phyloP scores from a whole-genome alignment of 1,284 basidiomycete genomes.

The Fomitiporia mediterranea region DNA sequence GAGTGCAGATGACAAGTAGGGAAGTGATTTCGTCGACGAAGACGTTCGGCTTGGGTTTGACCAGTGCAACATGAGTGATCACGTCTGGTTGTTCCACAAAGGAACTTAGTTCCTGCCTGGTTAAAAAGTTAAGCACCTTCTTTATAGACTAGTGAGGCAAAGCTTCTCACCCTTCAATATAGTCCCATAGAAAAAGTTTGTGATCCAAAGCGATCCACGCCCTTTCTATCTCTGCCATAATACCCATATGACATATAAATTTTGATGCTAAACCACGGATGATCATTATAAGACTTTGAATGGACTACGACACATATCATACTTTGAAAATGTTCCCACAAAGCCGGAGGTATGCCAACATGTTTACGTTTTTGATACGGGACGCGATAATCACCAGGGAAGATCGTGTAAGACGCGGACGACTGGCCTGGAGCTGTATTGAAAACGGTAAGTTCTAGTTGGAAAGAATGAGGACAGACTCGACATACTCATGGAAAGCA shows the following conservation, averaged over 20 bases:
- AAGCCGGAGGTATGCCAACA: slow-evolving; percentile 73
- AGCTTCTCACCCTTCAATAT: slow-evolving; percentile 76
- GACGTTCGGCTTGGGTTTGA: slow-evolving; percentile 75
- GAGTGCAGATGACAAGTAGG: slow-evolving; percentile 89
- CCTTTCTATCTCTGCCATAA: slow-evolving; percentile 90
- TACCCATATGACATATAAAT: slow-evolving; percentile 58
- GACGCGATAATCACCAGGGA: slow-evolving; percentile 71
- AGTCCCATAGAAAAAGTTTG: slow-evolving; percentile 96
- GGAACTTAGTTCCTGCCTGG: slow-evolving; percentile 78
- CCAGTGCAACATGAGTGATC: slow-evolving; percentile 82
- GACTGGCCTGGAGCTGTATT: slow-evolving; percentile 53
- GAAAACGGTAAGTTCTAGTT: slow-evolving; percentile 16
- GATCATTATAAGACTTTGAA: slow-evolving; percentile 21
- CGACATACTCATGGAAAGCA: slow-evolving; percentile 49
- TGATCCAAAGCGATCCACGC: slow-evolving; percentile 97
- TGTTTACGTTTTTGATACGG: slow-evolving; percentile 79
- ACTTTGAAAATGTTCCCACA: slow-evolving; percentile 83
- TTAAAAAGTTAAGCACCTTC: slow-evolving; percentile 12
- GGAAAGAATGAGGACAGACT: neutral
- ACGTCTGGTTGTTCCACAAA: slow-evolving; percentile 91
- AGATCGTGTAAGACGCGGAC: slow-evolving; percentile 72
- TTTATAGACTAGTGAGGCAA: neutral
- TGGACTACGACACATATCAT: slow-evolving; percentile 26
- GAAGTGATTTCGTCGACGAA: slow-evolving; percentile 93
- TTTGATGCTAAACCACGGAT: slow-evolving; percentile 47